phyloP scores from a whole-genome alignment of 176 grass and related monocot genomes.

The Oryza glumipatula region DNA sequence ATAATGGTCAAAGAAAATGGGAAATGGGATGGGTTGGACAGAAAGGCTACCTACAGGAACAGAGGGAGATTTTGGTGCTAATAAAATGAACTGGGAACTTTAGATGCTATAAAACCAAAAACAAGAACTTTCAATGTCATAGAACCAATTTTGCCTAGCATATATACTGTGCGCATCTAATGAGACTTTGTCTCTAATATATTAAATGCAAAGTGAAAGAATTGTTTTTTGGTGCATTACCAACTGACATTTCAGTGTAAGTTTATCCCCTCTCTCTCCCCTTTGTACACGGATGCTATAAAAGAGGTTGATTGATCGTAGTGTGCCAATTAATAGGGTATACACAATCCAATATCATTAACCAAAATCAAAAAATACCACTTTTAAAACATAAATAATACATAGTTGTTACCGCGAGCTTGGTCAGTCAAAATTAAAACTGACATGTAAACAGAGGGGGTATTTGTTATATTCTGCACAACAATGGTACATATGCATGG shows the following conservation, averaged over 20 bases:
- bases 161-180: conserved; percentile 6
- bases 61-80: no score
- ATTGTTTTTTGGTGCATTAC: not conserved
- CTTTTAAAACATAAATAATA: not conserved
- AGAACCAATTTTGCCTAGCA: no score
- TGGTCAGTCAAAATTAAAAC: not conserved
- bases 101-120: no score
- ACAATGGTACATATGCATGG: not conserved
- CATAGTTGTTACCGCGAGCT: not conserved
- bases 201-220: not conserved
- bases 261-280: not conserved
- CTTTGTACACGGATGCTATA: not conserved
- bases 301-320: not conserved
- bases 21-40: no score
- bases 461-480: not conserved
- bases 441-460: not conserved
- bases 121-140: no score
- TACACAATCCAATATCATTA: not conserved
- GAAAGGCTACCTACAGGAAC: no score
- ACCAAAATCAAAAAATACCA: not conserved
- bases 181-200: not conserved
- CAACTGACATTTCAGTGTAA: not conserved
- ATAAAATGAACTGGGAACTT: no score
- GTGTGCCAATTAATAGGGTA: not conserved
- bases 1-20: no score